Base-by-base conservation (phyloP, 148 eudicot species). In the Euryodendron excelsum region DNA sequence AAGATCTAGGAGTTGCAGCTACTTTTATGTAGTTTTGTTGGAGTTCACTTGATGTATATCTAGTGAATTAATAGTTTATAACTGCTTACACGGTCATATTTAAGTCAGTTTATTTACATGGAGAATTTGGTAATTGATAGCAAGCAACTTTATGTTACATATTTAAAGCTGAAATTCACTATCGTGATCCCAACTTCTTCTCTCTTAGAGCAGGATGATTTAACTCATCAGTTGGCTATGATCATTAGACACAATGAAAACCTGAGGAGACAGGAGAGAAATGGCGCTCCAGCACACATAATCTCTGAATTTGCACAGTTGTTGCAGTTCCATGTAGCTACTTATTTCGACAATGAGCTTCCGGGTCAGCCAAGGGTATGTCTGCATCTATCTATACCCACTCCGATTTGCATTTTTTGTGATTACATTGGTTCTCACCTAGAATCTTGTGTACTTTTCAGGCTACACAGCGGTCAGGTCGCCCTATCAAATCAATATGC, bases 251-350 rank as follows among this genome's bases (percentile, higher is more conserved):
- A 93, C 80, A 96, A 96, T 73, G 99, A 96, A 83, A 91, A 90
- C 76, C 60, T 96, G 86, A 90, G 92, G 86, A 86, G 85, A 79
- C 99, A 96, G 81, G 99, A 96, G 84, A 90, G 98, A 80, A 96
- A 96, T 86, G 99, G 99, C 60, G 99, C 99, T 79, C 99, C 99
- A 75, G 98, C 99, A 2, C 99, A 96, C 78, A 93, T 96, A 53
- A 93, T 96, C 41, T 93, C 98, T 44, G 99, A 96, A 80, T 96
- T 96, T 80, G 97, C 99, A 0, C 98, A 93, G 85, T 68, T 96
- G 80, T 84, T 96, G 83, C 99, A 96, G 85, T 96, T 96, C 81
- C 98, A 96, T 81, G 92, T 93, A 60, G 99, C 99, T 47, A 96
- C 99, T 13, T 96, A 96, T 85, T 96, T 96, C 80, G 99, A 96